Conservation (phyloP, 768 basidiomycete genomes). For the Leccinum obscurum region DNA sequence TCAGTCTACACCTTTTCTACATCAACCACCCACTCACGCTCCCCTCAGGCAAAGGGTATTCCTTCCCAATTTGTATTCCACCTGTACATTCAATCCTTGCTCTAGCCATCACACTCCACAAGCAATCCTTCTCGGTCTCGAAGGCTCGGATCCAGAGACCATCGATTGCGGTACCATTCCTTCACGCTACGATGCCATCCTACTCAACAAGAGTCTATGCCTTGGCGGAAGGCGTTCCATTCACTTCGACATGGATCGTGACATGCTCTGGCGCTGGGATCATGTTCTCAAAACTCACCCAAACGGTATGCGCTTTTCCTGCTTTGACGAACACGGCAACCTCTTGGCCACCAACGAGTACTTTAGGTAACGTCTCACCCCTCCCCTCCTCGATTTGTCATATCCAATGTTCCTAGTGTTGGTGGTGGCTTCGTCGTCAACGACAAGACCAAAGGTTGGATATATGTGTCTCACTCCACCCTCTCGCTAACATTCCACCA, state of each 20-base stretch:
- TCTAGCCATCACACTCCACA: constrained; percentile 83
- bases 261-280: constrained; percentile 93
- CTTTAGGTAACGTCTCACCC: constrained; percentile 52
- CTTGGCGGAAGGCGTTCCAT: constrained; percentile 78
- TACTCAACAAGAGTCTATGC: constrained; percentile 61
- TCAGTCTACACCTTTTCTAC: constrained; percentile 27
- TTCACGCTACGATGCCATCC: constrained; percentile 69
- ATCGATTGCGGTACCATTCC: constrained; percentile 86
- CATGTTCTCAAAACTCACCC: constrained; percentile 87
- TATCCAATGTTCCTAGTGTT: constrained; percentile 46
- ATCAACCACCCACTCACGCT: constrained; percentile 5
- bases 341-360: constrained; percentile 94
- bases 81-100: background rate
- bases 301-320: constrained; percentile 92
- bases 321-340: constrained; percentile 78
- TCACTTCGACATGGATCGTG: constrained; percentile 81
- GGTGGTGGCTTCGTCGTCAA: constrained; percentile 96
- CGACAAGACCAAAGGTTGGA: constrained; percentile 81
- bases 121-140: constrained; percentile 79
- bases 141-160: constrained; percentile 92
- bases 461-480: background rate
- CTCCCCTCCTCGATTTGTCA: background rate
- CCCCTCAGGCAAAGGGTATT: constrained; percentile 71
- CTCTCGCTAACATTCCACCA: constrained; percentile 26
- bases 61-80: constrained; percentile 2